phyloP scores from a whole-genome alignment of 164 flowering plant genomes.

The Piper betle region DNA sequence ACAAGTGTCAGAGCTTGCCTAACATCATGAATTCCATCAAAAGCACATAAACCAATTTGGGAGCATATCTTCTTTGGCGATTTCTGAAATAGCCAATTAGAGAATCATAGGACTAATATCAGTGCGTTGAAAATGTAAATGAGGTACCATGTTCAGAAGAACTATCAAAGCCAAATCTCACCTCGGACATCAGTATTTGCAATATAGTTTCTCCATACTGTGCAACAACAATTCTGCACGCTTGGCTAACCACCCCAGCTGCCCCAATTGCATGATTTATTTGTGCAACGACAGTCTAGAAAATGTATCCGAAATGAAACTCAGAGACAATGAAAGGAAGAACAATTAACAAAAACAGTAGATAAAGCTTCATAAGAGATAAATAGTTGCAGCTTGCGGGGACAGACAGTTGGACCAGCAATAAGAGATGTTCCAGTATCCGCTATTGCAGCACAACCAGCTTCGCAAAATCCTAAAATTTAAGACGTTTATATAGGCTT shows the following conservation, averaged over 20 bases:
- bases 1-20: constrained; percentile 28
- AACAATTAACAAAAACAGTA: neutral
- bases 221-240: constrained; percentile 74
- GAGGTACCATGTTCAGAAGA: neutral
- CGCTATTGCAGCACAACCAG: constrained; percentile 83
- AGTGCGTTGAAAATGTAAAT: no score
- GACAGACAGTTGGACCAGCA: constrained; percentile 75
- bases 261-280: constrained; percentile 95
- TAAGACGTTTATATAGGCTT: neutral
- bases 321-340: neutral
- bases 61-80: constrained; percentile 67
- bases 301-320: neutral
- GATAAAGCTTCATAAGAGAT: neutral
- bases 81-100: constrained; percentile 27
- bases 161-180: constrained; percentile 6
- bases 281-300: constrained; percentile 54
- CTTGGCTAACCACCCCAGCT: constrained; percentile 65
- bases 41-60: constrained; percentile 61
- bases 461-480: constrained; percentile 54
- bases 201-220: constrained; percentile 65
- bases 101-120: neutral
- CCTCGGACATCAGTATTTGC: constrained; percentile 51
- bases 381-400: neutral
- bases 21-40: constrained; percentile 60
- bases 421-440: constrained; percentile 86